Percentiles rank a stretch among this genome's conserved stretches.
Evolutionary conservation across 2,329 filamentous ascomycete species (phyloP).

Genomic region (Fusarium armeniacum): DNA sequence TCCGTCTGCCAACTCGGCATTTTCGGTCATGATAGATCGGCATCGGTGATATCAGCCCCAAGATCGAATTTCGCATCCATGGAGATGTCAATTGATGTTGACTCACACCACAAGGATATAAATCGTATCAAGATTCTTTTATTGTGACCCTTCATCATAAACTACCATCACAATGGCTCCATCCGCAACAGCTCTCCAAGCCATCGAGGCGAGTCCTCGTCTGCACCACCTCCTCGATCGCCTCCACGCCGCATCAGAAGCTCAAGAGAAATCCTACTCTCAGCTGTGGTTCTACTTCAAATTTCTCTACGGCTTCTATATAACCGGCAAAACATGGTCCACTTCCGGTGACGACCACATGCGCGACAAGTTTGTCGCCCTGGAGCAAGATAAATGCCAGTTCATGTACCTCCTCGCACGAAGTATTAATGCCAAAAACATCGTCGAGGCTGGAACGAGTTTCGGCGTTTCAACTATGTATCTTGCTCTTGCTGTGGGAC

Average conservation of each 20-base stretch:
- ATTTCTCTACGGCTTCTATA: slow-evolving; percentile 43
- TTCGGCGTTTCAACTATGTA: slow-evolving; percentile 76
- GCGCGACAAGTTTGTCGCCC: slow-evolving; percentile 71
- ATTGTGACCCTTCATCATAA: neutral
- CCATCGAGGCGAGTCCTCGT: slow-evolving; percentile 45
- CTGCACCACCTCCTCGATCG: slow-evolving; percentile 48
- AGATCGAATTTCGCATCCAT: neutral
- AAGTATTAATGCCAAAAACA: slow-evolving; percentile 62
- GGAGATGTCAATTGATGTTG: neutral
- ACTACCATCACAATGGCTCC: slow-evolving; percentile 30
- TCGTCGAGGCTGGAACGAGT: slow-evolving; percentile 74
- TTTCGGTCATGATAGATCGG: slow-evolving; percentile 31
- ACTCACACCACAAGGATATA: slow-evolving; percentile 19
- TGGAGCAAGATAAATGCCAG: slow-evolving; percentile 70
- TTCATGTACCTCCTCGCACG: slow-evolving; percentile 69
- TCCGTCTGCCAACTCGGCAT: neutral
- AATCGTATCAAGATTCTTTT: neutral
- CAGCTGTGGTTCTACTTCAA: slow-evolving; percentile 50
- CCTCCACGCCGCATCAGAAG: slow-evolving; percentile 49
- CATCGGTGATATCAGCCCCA: slow-evolving; percentile 34
- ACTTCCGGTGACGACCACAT: slow-evolving; percentile 56
- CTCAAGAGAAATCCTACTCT: slow-evolving; percentile 47
- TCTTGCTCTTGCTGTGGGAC: slow-evolving; percentile 69
- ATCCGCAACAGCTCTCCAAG: slow-evolving; percentile 40
- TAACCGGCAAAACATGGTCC: slow-evolving; percentile 45